Evolutionary conservation across 139 green algal species (phyloP).

Genomic region (Closterium sp.): DNA sequence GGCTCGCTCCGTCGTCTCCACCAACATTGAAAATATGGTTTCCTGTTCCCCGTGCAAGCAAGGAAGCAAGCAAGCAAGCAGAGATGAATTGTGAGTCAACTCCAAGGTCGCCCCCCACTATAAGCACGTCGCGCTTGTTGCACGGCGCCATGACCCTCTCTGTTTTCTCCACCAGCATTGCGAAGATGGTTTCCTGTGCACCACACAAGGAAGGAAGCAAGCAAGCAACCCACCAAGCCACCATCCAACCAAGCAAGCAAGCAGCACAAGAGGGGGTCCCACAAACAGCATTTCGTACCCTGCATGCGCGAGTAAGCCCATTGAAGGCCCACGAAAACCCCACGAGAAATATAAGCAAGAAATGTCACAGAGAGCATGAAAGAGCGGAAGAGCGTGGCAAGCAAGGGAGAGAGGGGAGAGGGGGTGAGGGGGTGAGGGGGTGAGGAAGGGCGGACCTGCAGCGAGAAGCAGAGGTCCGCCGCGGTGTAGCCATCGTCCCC

Average conservation of each 20-base stretch:
- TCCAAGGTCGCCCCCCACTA: constrained; percentile 71
- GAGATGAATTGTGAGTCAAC: neutral
- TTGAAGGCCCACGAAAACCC: neutral
- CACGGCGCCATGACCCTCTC: neutral
- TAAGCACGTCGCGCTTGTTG: no score
- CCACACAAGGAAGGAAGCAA: neutral
- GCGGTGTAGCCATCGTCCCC: constrained; percentile 58
- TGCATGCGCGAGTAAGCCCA: neutral
- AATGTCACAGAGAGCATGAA: no score
- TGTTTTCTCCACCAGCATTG: neutral
- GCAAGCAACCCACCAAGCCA: no score
- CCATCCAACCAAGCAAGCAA: no score
- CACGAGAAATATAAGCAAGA: no score
- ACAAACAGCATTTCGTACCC: neutral
- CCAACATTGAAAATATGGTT: constrained; percentile 90
- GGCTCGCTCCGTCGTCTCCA: constrained; percentile 95
- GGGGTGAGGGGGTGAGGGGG: no score
- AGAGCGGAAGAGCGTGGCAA: no score
- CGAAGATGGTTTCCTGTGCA: neutral
- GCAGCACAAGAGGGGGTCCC: neutral
- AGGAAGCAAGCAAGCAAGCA: no score
- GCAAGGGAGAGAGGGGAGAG: no score
- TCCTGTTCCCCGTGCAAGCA: constrained; percentile 62
- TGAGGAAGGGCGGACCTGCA: constrained; percentile 58
- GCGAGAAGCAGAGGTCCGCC: constrained; percentile 83